Percentiles rank a stretch among this genome's conserved stretches.
These are phyloP conservation scores for Candida chilensis DNA, from an alignment of 805 yeast genomes.

Conservation along the genomic window DNA sequence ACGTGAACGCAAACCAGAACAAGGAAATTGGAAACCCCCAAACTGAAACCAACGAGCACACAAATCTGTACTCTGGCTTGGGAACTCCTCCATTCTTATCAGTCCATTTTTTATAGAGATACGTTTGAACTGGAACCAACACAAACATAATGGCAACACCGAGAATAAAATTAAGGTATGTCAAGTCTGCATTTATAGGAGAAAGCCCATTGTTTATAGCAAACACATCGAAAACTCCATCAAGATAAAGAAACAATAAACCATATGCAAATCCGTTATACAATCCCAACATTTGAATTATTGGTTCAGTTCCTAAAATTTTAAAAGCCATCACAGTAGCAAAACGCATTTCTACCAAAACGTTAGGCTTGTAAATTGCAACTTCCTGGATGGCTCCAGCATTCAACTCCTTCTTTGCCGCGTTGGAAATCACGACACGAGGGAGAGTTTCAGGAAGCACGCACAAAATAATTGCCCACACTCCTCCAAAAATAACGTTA, in stretches of 20 bases:
- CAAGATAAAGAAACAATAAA: slow-evolving; percentile 20
- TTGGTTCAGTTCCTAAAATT: slow-evolving; percentile 23
- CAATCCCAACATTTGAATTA: slow-evolving; percentile 17
- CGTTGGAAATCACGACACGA: slow-evolving; percentile 19
- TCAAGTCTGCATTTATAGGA: slow-evolving; percentile 17
- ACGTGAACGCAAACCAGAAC: slow-evolving; percentile 23
- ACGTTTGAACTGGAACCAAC: slow-evolving; percentile 19
- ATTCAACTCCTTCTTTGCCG: slow-evolving; percentile 12
- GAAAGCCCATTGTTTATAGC: slow-evolving; percentile 18
- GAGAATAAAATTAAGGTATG: slow-evolving; percentile 21
- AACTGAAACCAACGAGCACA: slow-evolving; percentile 16
- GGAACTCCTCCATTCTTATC: slow-evolving; percentile 18
- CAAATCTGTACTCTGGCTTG: slow-evolving; percentile 23
- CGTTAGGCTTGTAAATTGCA: slow-evolving; percentile 10
- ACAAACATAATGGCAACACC: slow-evolving; percentile 16
- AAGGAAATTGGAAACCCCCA: slow-evolving; percentile 25
- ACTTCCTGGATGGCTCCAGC: slow-evolving; percentile 8
- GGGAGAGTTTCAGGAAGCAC: slow-evolving; percentile 24
- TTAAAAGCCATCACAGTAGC: slow-evolving; percentile 17
- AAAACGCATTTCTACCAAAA: slow-evolving; percentile 15
- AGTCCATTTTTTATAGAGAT: slow-evolving; percentile 15
- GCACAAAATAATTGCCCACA: slow-evolving; percentile 7
- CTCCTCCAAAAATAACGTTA: slow-evolving; percentile 18
- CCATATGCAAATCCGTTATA: slow-evolving; percentile 25
- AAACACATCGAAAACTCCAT: slow-evolving; percentile 23